These are phyloP conservation scores for Agastache rugosa DNA, from an alignment of 257 asterid genomes.

Conservation along the genomic window DNA sequence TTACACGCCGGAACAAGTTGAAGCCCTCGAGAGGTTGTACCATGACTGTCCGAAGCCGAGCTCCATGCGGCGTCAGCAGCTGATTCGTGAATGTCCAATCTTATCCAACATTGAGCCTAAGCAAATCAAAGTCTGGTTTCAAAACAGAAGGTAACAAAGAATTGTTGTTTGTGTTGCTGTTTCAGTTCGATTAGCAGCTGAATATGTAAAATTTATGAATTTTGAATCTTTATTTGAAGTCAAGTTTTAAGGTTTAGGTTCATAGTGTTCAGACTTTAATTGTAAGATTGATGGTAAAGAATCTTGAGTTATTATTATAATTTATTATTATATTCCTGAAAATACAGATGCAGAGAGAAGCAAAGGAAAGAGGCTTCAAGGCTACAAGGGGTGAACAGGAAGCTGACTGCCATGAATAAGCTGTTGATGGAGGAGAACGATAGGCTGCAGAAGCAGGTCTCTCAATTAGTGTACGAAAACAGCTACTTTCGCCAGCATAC, in stretches of 20 bases:
- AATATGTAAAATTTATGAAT: too few relatives aligned
- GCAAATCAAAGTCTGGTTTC: constrained; percentile 97
- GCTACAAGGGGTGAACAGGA: constrained; percentile 86
- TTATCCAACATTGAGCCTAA: constrained; percentile 81
- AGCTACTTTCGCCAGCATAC: constrained; percentile 76
- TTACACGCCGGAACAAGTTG: constrained; percentile 92
- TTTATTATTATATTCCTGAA: background rate
- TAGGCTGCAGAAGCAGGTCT: constrained; percentile 88
- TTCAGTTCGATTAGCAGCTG: constrained; percentile 1
- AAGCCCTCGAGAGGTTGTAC: constrained; percentile 87
- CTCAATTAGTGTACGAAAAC: constrained; percentile 81
- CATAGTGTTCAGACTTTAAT: background rate
- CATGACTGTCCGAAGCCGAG: constrained; percentile 94
- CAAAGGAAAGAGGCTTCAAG: constrained; percentile 90
- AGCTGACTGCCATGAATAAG: constrained; percentile 91
- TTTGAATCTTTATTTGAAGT: constrained; percentile 18
- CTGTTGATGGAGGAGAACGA: constrained; percentile 93
- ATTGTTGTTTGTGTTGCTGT: background rate
- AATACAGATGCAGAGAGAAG: constrained; percentile 85
- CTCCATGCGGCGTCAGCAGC: constrained; percentile 88
- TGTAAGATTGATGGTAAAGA: background rate
- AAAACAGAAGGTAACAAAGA: constrained; percentile 68
- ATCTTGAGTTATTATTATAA: background rate
- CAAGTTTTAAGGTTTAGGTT: background rate
- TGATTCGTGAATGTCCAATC: constrained; percentile 89